A percentile compares a stretch with the other conserved stretches of the same genome.
These are phyloP conservation scores for Sclerotiophoma versabilis DNA, from an alignment of 2,329 filamentous ascomycete species.

Conservation along the genomic window DNA sequence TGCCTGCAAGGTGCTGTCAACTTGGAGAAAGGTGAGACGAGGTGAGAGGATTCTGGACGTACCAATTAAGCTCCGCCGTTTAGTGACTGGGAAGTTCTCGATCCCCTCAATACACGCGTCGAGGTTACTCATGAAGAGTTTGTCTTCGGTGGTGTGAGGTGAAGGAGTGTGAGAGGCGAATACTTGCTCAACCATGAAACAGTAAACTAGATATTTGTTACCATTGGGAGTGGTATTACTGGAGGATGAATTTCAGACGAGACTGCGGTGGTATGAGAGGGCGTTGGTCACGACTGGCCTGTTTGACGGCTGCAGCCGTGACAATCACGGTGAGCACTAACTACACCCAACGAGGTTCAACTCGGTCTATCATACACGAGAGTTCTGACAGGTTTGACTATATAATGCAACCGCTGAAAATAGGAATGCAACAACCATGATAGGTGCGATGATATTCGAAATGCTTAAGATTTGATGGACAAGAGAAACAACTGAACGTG, in stretches of 20 bases:
- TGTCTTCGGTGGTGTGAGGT: constrained; percentile 17
- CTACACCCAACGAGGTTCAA: not conserved
- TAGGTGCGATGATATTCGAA: too few species aligned
- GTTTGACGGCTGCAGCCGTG: not conserved
- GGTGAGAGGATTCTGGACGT: not conserved
- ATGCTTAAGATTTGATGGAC: too few species aligned
- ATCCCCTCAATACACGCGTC: constrained; percentile 30
- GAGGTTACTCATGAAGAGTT: constrained; percentile 19
- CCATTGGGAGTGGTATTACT: too few species aligned
- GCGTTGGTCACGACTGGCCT: not conserved
- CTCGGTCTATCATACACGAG: not conserved
- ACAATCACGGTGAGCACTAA: not conserved
- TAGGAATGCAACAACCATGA: too few species aligned
- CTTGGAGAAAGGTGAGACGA: constrained; percentile 2
- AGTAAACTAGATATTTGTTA: not conserved
- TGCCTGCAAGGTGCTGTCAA: constrained; percentile 3
- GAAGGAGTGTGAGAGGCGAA: not conserved
- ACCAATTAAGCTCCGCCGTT: not conserved
- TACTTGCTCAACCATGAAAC: constrained; percentile 19
- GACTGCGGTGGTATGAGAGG: not conserved
- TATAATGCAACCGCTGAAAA: too few species aligned
- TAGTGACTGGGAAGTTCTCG: constrained; percentile 19
- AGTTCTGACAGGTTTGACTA: too few species aligned
- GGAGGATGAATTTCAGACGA: not conserved
- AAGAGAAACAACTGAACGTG: too few species aligned